Evolutionary conservation across 257 asterid genomes (phyloP), one percentile per base, ranked within the genome.

Genomic region (Echites panduratus): DNA sequence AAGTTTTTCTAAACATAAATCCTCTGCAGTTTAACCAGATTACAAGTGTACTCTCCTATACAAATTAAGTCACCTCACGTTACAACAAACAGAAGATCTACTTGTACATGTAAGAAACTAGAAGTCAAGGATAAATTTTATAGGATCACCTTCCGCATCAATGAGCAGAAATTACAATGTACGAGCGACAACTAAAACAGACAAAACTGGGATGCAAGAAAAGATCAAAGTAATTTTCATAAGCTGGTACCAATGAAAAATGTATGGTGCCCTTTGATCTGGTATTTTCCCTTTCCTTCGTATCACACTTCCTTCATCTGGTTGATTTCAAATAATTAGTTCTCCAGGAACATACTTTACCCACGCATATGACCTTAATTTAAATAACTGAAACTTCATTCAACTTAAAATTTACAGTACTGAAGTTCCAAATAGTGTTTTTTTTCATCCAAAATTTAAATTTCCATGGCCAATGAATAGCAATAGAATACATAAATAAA

Each of bases 291-390:
- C 96, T 43, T 85, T 87, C 82, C 97, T 89, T 57, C 88, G 74
- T 87, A 89, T 93, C 57, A 87, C 82, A 78, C 98, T 90, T 73
- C 97, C 97, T 76, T 87, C 79, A 76, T 93, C 90, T 26, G 98
- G 98, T 78, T 89, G 89, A 59, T 85, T 93, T 32, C 86, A 82
- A 73, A 59, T 77, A 71, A 88, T 84, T 62, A 93, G 90, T 40
- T 93, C 87, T 62, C 91, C 89, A 24, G 95, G 94, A 59, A 69
- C 80, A 77, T 77, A 84, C 78, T 85, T 87, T 74, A 87, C 90
- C 78, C 90, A 92, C n/a, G 92, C 88, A 80, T 82, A 89, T 7
- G 96, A 95, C 67, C 98, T 97, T 90, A 79, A 52, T 26, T 74
- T 61, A 50, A 67, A 57, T 7, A 47, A 68, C 20, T 20, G 9